Evolutionary conservation across 1,284 basidiomycete species (phyloP), one percentile per base, ranked within the genome.

Genomic region (Gymnopus androsaceus): DNA sequence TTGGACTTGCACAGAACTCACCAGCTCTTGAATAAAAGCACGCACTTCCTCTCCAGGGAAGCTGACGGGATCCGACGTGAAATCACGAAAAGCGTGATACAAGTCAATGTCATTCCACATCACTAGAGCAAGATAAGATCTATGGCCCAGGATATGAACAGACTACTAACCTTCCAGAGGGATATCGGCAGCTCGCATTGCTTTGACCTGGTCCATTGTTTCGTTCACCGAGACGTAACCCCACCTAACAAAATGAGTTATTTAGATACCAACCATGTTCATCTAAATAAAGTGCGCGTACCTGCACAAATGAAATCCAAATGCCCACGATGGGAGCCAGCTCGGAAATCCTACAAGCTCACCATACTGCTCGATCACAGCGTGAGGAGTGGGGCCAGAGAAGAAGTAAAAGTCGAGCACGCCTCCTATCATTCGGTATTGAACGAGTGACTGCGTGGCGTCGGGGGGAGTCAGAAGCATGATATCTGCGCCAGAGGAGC

Each of bases 71-170:
- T 88, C 86, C 11, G 80, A 73, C 6, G 87, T 89, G 61, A 90
- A 89, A 67, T 87, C 86, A 8, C 87, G 78, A 47, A 79, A 74
- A 28, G 81, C 78, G 60, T 87, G 82, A 62, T 85, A 88, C 53
- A 88, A 63, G 69, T 91, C 88, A 58, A 90, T 89, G 62, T 90
- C 88, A 63, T 86, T 89, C 88, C 88, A 90, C 76, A 85, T 85
- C 42, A 82, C 83, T 84, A 49, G n/a, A n/a, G n/a, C 44, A 27
- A 28, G 59, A 61, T 50, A 55, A 34, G 31, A 42, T 52, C 42
- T 23, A n/a, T n/a, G 36, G 45, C 55, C 28, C 23, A 48, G 56
- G 25, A 54, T 33, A 41, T 2, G 14, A 8, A 44, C 55, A 23
- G 50, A 36, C 44, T 36, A 57, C 66, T 40, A 28, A 83, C 82